Percentiles rank a stretch among this genome's conserved stretches.
These are phyloP conservation scores for Penicillium coprophilum DNA, from an alignment of 495 filamentous ascomycete species.

Conservation along the genomic window DNA sequence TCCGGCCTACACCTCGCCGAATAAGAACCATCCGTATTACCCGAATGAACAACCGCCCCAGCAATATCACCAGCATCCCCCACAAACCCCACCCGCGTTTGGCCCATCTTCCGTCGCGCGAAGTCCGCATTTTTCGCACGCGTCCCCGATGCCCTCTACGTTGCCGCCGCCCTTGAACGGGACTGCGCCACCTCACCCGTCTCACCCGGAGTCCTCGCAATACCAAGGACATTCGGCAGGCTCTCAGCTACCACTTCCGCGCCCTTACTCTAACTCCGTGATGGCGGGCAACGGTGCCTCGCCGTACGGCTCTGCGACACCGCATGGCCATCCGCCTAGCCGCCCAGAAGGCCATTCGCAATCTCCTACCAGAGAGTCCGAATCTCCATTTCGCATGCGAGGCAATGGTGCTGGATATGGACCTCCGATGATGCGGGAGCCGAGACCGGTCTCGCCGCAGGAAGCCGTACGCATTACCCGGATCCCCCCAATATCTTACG, in stretches of 20 bases:
- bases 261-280: conserved; percentile 46
- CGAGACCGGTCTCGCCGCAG: conserved; percentile 37
- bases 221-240: conserved; percentile 44
- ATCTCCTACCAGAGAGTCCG: conserved; percentile 42
- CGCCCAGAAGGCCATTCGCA: conserved; percentile 46
- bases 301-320: conserved; percentile 39
- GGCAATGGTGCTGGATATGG: conserved; percentile 37
- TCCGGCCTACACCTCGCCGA: conserved; percentile 42
- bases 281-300: conserved; percentile 41
- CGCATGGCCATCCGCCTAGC: conserved; percentile 49
- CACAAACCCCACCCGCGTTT: conserved; percentile 53
- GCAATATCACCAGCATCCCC: conserved; percentile 53
- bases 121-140: conserved; percentile 54
- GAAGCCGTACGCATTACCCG: conserved; percentile 35
- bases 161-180: conserved; percentile 51
- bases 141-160: conserved; percentile 51
- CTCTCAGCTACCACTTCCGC: conserved; percentile 38
- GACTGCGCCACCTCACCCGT: conserved; percentile 47
- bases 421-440: conserved; percentile 32
- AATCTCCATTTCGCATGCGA: conserved; percentile 38
- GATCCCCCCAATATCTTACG: not conserved
- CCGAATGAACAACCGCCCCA: conserved; percentile 51
- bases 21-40: conserved; percentile 51
- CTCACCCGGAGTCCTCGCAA: conserved; percentile 44
- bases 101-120: conserved; percentile 53